Evolutionary conservation across 2,329 filamentous ascomycete genomes (phyloP).

Genomic region (Microdochium paspali): DNA sequence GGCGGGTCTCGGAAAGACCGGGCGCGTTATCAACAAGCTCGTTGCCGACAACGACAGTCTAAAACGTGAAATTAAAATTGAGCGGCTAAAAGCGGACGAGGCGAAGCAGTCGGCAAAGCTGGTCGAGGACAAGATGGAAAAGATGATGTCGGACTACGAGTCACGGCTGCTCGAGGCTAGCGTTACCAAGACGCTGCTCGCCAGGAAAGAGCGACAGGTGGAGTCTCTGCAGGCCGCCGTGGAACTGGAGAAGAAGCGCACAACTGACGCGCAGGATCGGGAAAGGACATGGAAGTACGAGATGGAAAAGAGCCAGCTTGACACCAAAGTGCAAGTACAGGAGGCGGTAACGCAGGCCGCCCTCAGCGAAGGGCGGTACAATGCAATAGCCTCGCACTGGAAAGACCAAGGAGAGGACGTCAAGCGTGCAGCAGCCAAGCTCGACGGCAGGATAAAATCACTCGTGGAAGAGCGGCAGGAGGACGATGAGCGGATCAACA

Average conservation of each 20-base stretch:
- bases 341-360: slow-evolving; percentile 55
- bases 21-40: slow-evolving; percentile 70
- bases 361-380: slow-evolving; percentile 62
- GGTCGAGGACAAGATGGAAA: slow-evolving; percentile 63
- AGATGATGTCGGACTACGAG: slow-evolving; percentile 59
- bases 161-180: slow-evolving; percentile 58
- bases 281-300: slow-evolving; percentile 54
- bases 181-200: slow-evolving; percentile 61
- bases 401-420: slow-evolving; percentile 57
- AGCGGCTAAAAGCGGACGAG: slow-evolving; percentile 57
- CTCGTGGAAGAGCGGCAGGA: slow-evolving; percentile 45
- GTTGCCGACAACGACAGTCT: slow-evolving; percentile 73
- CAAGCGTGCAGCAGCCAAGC: slow-evolving; percentile 36
- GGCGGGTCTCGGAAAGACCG: slow-evolving; percentile 64
- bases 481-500: slow-evolving; percentile 55
- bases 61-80: slow-evolving; percentile 62
- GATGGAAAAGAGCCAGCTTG: slow-evolving; percentile 51
- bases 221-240: slow-evolving; percentile 57
- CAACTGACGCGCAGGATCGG: slow-evolving; percentile 47
- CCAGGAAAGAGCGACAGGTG: slow-evolving; percentile 66
- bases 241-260: slow-evolving; percentile 53
- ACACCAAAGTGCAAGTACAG: slow-evolving; percentile 54
- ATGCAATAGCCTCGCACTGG: slow-evolving; percentile 56
- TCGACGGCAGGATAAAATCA: slow-evolving; percentile 42
- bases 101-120: slow-evolving; percentile 59